Evolutionary conservation across 2,329 filamentous ascomycete species (phyloP).

Genomic region (Aspergillus chevalieri): DNA sequence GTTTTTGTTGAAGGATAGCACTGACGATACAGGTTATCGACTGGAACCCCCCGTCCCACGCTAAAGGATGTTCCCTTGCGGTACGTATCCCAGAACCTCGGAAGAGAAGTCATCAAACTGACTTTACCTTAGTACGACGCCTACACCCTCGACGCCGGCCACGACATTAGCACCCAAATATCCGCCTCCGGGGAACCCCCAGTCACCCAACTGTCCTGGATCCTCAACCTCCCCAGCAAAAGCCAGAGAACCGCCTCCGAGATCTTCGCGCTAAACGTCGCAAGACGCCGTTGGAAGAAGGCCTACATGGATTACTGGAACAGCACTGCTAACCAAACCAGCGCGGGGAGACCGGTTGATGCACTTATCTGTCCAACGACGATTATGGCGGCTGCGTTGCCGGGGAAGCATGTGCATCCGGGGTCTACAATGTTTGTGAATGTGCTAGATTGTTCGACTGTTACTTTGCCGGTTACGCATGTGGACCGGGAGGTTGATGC

Average conservation of each 20-base stretch:
- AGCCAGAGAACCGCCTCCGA: slow-evolving; percentile 36
- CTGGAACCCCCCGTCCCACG: no score
- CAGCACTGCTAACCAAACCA: slow-evolving; percentile 45
- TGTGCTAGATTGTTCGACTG: slow-evolving; percentile 51
- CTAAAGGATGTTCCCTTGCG: no score
- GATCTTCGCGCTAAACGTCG: slow-evolving; percentile 46
- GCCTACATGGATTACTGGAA: slow-evolving; percentile 62
- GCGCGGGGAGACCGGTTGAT: slow-evolving; percentile 50
- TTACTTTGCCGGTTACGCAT: slow-evolving; percentile 51
- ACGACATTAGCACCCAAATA: no score
- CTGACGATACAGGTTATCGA: no score
- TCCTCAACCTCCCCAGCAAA: neutral
- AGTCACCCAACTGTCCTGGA: neutral
- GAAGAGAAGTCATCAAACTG: no score
- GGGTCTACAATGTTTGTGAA: slow-evolving; percentile 47
- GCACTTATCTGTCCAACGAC: slow-evolving; percentile 40
- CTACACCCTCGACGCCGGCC: no score
- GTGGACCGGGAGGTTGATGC: slow-evolving; percentile 48
- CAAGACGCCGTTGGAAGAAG: slow-evolving; percentile 51
- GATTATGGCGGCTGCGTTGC: slow-evolving; percentile 37
- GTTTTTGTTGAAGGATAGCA: no score
- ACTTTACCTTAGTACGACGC: no score
- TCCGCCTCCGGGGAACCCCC: no score
- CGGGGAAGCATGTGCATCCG: slow-evolving; percentile 41
- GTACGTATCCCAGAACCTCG: no score